Evolutionary conservation across 805 yeast genomes (phyloP).

Genomic region (Candida krabiensis): DNA sequence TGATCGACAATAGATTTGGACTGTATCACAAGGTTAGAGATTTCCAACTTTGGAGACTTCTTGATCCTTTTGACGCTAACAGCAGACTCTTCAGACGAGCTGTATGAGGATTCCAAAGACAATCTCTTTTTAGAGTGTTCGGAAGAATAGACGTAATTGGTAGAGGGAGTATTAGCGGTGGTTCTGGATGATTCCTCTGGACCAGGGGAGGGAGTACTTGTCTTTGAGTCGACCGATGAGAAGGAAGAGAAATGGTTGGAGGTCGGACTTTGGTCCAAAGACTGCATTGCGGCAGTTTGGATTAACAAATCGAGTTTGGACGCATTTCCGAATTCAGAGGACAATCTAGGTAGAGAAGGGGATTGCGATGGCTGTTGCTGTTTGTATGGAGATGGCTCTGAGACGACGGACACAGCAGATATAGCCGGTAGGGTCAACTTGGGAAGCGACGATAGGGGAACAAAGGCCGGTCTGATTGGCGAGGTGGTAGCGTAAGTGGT

Average conservation of each 20-base stretch:
- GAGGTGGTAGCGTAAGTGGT: conserved; percentile 21
- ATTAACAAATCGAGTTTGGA: conserved; percentile 31
- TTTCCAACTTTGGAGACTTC: conserved; percentile 22
- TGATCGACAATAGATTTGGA: conserved; percentile 1
- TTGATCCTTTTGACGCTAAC: conserved; percentile 9
- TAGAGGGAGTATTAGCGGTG: not conserved
- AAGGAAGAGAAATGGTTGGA: conserved; percentile 1
- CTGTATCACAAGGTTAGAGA: conserved; percentile 17
- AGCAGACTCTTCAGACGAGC: not conserved
- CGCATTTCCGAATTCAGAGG: conserved; percentile 6
- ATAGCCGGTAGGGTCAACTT: conserved; percentile 9
- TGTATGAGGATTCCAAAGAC: no score
- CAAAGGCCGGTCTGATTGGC: conserved; percentile 13
- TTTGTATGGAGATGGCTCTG: no score
- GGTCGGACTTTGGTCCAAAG: not conserved
- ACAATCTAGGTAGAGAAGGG: conserved; percentile 4
- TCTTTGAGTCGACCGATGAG: not conserved
- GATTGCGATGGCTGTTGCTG: conserved; percentile 5
- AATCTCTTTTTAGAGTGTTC: conserved; percentile 8
- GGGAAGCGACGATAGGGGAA: conserved; percentile 14
- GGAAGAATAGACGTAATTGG: conserved; percentile 10
- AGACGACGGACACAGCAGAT: conserved; percentile 2
- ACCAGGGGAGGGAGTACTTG: not conserved
- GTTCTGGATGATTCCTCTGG: not conserved
- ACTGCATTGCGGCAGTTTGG: conserved; percentile 31